Evolutionary conservation across 768 basidiomycete genomes (phyloP).

Genomic region (Tricholoma sp.): DNA sequence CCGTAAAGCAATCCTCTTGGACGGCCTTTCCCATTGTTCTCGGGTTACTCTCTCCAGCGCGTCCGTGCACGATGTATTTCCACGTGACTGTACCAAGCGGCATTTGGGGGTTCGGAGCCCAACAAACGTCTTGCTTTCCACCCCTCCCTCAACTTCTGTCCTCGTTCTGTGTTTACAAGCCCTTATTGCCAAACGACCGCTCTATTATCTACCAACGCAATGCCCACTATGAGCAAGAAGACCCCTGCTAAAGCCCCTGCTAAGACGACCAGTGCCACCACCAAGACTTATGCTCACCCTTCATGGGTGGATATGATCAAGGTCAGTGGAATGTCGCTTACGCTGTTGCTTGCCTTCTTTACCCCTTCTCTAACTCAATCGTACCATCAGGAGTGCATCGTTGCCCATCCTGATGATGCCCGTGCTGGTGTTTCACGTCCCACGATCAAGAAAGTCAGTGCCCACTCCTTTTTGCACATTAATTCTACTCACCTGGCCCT

Average conservation of each 20-base stretch:
- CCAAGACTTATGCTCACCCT: conserved; percentile 48
- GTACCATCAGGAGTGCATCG: conserved; percentile 59
- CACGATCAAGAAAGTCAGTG: conserved; percentile 69
- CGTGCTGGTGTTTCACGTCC: conserved; percentile 76
- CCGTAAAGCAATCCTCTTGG: not conserved
- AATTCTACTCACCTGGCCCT: conserved; percentile 10
- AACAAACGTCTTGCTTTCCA: conserved; percentile 18
- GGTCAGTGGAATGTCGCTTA: conserved; percentile 33
- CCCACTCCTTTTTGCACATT: conserved; percentile 7
- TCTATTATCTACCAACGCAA: conserved; percentile 5
- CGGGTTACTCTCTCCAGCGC: conserved; percentile 7
- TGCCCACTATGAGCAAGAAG: conserved; percentile 31
- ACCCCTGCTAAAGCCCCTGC: conserved; percentile 29
- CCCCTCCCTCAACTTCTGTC: conserved; percentile 15
- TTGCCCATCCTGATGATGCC: conserved; percentile 62
- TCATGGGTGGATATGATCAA: conserved; percentile 80
- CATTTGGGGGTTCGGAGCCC: conserved; percentile 17
- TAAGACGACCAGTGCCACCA: conserved; percentile 27
- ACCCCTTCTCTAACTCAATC: conserved; percentile 13
- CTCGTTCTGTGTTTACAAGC: conserved; percentile 7
- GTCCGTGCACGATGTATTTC: conserved; percentile 20
- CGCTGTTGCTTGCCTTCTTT: conserved; percentile 30
- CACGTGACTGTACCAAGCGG: conserved; percentile 21
- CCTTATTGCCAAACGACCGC: conserved; percentile 1
- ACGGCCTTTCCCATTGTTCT: not conserved